Percentiles rank a stretch among this genome's conserved stretches.
Conservation (phyloP, 1,284 basidiomycete species). For the Cutaneotrichosporon arboriforme region DNA sequence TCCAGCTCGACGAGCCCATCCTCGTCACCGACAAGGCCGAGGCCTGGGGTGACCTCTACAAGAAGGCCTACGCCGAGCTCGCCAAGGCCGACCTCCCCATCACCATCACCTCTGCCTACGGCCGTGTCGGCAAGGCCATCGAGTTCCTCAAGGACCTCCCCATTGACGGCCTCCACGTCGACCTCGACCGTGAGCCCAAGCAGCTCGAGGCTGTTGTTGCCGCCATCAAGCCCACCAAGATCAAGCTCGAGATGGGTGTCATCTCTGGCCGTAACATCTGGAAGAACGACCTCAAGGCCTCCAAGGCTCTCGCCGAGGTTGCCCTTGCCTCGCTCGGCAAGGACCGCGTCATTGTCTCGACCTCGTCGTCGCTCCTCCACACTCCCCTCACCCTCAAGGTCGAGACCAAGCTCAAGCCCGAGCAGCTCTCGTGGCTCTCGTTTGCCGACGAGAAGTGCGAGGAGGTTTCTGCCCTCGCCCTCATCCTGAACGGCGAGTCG, state of each 20-base stretch:
- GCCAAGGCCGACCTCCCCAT: slow-evolving; percentile 81
- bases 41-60: slow-evolving; percentile 73
- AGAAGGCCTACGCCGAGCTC: slow-evolving; percentile 75
- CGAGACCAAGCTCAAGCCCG: slow-evolving; percentile 83
- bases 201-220: slow-evolving; percentile 81
- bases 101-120: slow-evolving; percentile 91
- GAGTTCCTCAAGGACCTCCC: slow-evolving; percentile 88
- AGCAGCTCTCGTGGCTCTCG: slow-evolving; percentile 98
- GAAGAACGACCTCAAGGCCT: slow-evolving; percentile 91
- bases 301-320: slow-evolving; percentile 77
- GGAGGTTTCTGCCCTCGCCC: slow-evolving; percentile 85
- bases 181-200: slow-evolving; percentile 85
- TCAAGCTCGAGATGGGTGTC: slow-evolving; percentile 87
- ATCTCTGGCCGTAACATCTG: slow-evolving; percentile 99
- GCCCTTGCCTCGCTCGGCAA: slow-evolving; percentile 74
- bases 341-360: slow-evolving; percentile 87
- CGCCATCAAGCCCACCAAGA: slow-evolving; percentile 74
- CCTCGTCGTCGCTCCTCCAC: slow-evolving; percentile 97
- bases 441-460: slow-evolving; percentile 95
- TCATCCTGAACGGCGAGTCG: slow-evolving; percentile 73
- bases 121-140: slow-evolving; percentile 89
- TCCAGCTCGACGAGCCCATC: slow-evolving; percentile 96
- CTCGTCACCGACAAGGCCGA: slow-evolving; percentile 87
- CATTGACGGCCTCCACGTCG: slow-evolving; percentile 90
- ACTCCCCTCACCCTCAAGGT: slow-evolving; percentile 91